A percentile compares a stretch with the other conserved stretches of the same genome.
Evolutionary conservation across 106 monocot species (phyloP).

Genomic region (Posidonia australis): DNA sequence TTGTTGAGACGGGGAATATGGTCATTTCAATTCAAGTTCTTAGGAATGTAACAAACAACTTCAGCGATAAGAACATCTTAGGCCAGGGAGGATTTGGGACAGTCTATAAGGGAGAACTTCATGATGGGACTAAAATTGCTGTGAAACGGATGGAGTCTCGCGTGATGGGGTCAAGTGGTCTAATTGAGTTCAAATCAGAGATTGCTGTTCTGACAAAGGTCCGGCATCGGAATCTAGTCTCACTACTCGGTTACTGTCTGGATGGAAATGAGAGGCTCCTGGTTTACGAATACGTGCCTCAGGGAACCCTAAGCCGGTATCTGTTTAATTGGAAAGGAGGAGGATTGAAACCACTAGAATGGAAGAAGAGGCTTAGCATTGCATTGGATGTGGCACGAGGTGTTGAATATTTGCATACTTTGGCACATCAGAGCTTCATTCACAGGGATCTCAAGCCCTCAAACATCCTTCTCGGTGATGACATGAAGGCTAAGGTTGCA

Average conservation of each 20-base stretch:
- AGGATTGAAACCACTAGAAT: constrained; percentile 30
- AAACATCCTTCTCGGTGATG: constrained; percentile 60
- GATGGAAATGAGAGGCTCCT: constrained; percentile 48
- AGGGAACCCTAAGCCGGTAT: constrained; percentile 42
- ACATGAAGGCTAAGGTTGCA: constrained; percentile 67
- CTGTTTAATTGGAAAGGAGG: constrained; percentile 37
- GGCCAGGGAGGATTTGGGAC: constrained; percentile 63
- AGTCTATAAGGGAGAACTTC: constrained; percentile 38
- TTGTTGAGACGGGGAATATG: constrained; percentile 28
- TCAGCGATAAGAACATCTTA: constrained; percentile 36
- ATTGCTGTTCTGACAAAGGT: constrained; percentile 49
- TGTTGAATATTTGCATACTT: constrained; percentile 52
- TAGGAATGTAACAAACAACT: constrained; percentile 39
- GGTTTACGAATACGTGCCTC: constrained; percentile 60
- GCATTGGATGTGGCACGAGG: constrained; percentile 59
- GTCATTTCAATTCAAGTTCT: constrained; percentile 35
- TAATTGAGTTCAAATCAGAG: constrained; percentile 46
- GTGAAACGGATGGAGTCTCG: constrained; percentile 52
- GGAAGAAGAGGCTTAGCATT: constrained; percentile 48
- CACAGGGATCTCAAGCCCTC: constrained; percentile 59
- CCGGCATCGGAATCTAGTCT: constrained; percentile 43
- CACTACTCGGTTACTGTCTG: constrained; percentile 55
- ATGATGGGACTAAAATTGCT: constrained; percentile 46
- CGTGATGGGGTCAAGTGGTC: constrained; percentile 28
- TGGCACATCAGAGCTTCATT: constrained; percentile 56